These are phyloP conservation scores for Quercus robur DNA, from an alignment of 306 rosid genomes.

Conservation along the genomic window DNA sequence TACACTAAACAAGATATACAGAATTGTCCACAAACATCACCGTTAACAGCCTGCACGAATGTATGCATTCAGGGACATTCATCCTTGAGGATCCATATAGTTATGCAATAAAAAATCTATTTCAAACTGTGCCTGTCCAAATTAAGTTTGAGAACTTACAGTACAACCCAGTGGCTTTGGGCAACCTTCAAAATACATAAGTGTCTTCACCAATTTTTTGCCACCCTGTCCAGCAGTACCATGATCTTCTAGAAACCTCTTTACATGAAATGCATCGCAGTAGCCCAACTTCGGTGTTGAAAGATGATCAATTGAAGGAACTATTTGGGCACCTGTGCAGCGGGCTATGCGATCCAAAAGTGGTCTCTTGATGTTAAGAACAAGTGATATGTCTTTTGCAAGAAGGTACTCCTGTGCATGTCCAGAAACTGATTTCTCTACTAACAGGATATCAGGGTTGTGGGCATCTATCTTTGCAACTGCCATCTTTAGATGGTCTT, in stretches of 20 bases:
- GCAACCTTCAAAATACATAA: constrained; percentile 98
- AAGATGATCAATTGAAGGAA: constrained; percentile 81
- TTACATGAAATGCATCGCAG: constrained; percentile 82
- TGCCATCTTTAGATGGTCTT: constrained; percentile 98
- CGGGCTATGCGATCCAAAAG: constrained; percentile 91
- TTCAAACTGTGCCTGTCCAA: not conserved
- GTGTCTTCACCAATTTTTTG: constrained; percentile 72
- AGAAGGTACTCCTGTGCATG: constrained; percentile 94
- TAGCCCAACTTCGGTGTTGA: constrained; percentile 76
- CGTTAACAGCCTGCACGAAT: not conserved
- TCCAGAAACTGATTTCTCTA: constrained; percentile 96
- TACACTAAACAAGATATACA: not conserved
- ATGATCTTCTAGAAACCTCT: constrained; percentile 73
- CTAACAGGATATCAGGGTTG: constrained; percentile 80
- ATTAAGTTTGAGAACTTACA: constrained; percentile 51
- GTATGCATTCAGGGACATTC: not conserved
- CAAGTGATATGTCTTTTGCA: constrained; percentile 81
- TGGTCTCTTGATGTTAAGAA: constrained; percentile 82
- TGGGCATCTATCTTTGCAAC: constrained; percentile 88
- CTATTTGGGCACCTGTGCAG: constrained; percentile 88
- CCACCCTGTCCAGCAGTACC: constrained; percentile 57
- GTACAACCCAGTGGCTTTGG: constrained; percentile 97
- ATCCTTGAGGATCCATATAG: not conserved
- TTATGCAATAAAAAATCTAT: not conserved
- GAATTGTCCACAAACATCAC: constrained; percentile 6